Evolutionary conservation across 2,329 filamentous ascomycete genomes (phyloP), one percentile per base, ranked within the genome.

Genomic region (Triangularia setosa): DNA sequence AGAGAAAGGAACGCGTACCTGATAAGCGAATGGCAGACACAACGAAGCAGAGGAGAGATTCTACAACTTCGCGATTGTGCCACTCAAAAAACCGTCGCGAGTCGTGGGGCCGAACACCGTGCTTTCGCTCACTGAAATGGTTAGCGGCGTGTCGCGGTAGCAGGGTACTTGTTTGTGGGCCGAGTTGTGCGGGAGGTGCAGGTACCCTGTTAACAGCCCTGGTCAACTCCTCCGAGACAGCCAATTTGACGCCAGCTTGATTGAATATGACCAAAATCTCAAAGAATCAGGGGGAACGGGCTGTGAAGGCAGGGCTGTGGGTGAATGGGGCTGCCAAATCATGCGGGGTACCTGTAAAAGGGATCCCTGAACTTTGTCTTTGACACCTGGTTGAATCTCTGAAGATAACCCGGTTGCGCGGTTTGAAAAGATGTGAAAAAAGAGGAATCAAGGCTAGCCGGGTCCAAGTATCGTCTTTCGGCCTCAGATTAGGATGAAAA

Each of bases 1-100:
- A 58, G 28, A 60, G 53, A 55, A 61, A 66, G 60, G 69, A 68
- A 71, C 70, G 70, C 71, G 70, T 72, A 71, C 69, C 63, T 65
- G 64, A 23, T 28, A 35, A 69, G 60, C 66, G 63, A 66, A 64
- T 60, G 65, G 48, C 52, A n/a, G 40, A 48, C 35, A n/a, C 18
- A 48, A 58, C 62, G 60, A 68, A 18, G 21, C 35, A 64, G 63
- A 58, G 55, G 62, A 30, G 56, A 66, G 64, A 59, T 63, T 68
- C 65, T 67, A 67, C 67, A 65, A 66, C 58, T 59, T 53, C 61
- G 23, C 28, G 55, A 48, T 63, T 57, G 65, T 64, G 63, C 60
- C 68, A 65, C 64, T 58, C 55, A 62, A 60, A 60, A 44, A 60
- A 60, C 28, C 24, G 28, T 16, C 64, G 58, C 58, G 58, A 64